Base-by-base conservation (phyloP, 352 stramenopile species). In the Phytophthora hybrid region DNA sequence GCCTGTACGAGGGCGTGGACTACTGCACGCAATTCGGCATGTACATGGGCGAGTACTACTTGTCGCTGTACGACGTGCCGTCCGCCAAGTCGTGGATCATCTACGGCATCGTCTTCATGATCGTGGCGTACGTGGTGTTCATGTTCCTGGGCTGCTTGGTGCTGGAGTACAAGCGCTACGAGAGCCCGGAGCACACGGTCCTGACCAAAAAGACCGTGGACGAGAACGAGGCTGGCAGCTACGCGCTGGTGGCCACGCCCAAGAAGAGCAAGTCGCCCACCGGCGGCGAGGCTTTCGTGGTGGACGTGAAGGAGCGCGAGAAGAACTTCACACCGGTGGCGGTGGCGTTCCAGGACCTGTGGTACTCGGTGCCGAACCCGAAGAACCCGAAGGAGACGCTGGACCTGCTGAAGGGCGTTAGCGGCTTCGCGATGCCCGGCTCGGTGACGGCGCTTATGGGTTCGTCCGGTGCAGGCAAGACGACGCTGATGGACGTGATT, bases 401-500 rank as follows among this genome's bases (percentile, higher is more conserved):
- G 11, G 77, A 94, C 32, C 70, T 98, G 46, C 67, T 98, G 18
- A 78, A 83, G 58, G 72, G 79, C 5, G 66, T 93, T 37, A 82
- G 59, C 29, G 85, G 82, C 10, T 78, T 74, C 53, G 77, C 80
- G 18, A 58, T 69, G 19, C 85, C 85, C 14, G 85, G 86, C 11
- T 68, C 83, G 21, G 83, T 98, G 76, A 98, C 90, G 21, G 93
- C 91, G 14, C 74, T 98, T 3, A 97, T 97, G 88, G 92, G 92
- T 11, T 90, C 77, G 23, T 89, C 72, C 41, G 90, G 87, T 32
- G 88, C 89, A 16, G 89, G 89, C 23, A 96, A 88, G 62, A 93
- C 81, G 31, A 98, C 94, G 4, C 79, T 98, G 18, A 92, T 97
- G 72, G 93, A 99, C 79, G 93, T 98, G 13, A 94, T 98, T 55